These are phyloP conservation scores for Boletellus ananas DNA, from an alignment of 768 basidiomycete genomes.

Conservation along the genomic window DNA sequence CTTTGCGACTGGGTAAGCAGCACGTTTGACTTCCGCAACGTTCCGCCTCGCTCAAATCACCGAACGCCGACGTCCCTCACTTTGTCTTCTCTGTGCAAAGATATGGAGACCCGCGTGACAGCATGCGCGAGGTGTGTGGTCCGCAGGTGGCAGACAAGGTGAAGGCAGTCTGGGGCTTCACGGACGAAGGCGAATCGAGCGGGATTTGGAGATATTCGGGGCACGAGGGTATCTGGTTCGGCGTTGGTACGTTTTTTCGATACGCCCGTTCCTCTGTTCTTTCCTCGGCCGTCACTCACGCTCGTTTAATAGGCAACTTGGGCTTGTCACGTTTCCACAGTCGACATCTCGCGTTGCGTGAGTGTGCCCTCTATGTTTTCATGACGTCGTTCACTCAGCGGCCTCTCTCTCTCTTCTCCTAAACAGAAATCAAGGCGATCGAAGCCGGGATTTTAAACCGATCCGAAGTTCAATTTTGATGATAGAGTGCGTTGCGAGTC, in stretches of 20 bases:
- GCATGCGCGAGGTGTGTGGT: slow-evolving; percentile 43
- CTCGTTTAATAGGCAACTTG: slow-evolving; percentile 17
- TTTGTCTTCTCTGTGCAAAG: slow-evolving; percentile 28
- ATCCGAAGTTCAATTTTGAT: slow-evolving; percentile 20
- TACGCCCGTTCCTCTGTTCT: neutral
- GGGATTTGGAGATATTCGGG: slow-evolving; percentile 34
- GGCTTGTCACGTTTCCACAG: slow-evolving; percentile 28
- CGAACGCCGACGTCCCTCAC: too few relatives aligned
- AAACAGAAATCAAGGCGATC: slow-evolving; percentile 30
- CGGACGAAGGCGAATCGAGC: slow-evolving; percentile 58
- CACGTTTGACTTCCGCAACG: too few relatives aligned
- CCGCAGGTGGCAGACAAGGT: slow-evolving; percentile 43
- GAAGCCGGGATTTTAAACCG: slow-evolving; percentile 26
- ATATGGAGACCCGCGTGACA: slow-evolving; percentile 41
- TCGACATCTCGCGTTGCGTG: slow-evolving; percentile 29
- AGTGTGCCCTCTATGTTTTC: slow-evolving; percentile 5
- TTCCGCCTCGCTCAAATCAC: too few relatives aligned
- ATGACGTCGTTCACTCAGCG: too few relatives aligned
- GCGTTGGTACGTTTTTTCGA: slow-evolving; percentile 17
- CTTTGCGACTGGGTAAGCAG: slow-evolving; percentile 28
- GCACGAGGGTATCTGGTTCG: slow-evolving; percentile 35
- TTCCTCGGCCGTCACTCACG: neutral
- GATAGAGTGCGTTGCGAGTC: neutral
- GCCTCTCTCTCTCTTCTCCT: neutral
- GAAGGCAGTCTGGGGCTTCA: slow-evolving; percentile 56